Base-by-base conservation (phyloP, 371 early-diverging fungal genomes). In the Mortierella sp. region DNA sequence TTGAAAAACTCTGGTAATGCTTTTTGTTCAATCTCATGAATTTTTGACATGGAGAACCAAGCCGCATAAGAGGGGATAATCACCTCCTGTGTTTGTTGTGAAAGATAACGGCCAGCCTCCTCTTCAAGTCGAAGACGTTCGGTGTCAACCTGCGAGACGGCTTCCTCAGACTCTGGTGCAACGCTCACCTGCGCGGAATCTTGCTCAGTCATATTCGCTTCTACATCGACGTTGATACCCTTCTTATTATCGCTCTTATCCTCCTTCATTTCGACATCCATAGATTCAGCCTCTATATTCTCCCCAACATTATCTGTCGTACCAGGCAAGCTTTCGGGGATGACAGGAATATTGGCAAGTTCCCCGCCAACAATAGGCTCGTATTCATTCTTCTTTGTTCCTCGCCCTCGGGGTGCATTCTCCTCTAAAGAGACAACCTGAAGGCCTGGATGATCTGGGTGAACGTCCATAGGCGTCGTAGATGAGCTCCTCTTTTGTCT, bases 1-100 rank as follows among this genome's bases (percentile, higher is more conserved):
- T 94, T 96, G 86, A 98, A 98, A 83, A 99, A 99, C 87, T 98
- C 98, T 38, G 98, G 98, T 64, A 98, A 87, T 1, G 95, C 90
- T 45, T 91, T 92, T 70, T 91, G 89, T 84, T 99, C 99, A 69
- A 97, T 95, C 43, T 96, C 94, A 83, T 98, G 93, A 60, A 99
- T 93, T 4, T 73, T 79, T 15, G 87, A 81, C 74, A 97, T 88
- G 60, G 89, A 86, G 82, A 99, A 99, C 99, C 99, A 99, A 1
- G 97, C 93, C 2, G 98, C 87, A 83, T 98, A 99, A 4, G 90
- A 85, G 8, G 97, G 97, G 24, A 95, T 87, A 2, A 90, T 88
- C n/a, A 95, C 89, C 66, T 93, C 90, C 45, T 93, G 90, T 5
- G 92, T 91, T 70, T 95, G 96, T 45, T 91, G 87, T 4, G 88